These are phyloP conservation scores for Fusarium pilosicola DNA, from an alignment of 2,329 filamentous ascomycete genomes.

Conservation along the genomic window DNA sequence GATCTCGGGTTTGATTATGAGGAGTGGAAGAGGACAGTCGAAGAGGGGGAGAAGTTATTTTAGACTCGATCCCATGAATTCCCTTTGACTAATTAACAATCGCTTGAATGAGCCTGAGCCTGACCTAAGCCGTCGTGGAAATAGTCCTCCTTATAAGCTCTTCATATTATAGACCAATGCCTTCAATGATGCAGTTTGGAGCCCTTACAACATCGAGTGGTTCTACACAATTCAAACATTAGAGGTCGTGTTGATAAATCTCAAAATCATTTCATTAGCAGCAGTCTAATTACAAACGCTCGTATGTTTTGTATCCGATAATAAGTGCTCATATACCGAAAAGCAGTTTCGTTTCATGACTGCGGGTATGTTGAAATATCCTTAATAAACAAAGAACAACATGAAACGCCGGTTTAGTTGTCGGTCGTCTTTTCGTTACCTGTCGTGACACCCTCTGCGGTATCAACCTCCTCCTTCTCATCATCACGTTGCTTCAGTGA, in stretches of 20 bases:
- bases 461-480: slow-evolving; percentile 13
- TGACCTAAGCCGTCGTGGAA: background rate
- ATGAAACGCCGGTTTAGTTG: slow-evolving; percentile 3
- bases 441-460: background rate
- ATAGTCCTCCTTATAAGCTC: background rate
- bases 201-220: background rate
- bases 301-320: background rate
- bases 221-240: background rate
- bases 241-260: too few species aligned
- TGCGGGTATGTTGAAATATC: background rate
- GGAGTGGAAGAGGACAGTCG: slow-evolving; percentile 42
- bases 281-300: slow-evolving; percentile 7
- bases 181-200: background rate
- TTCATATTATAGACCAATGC: background rate
- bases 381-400: background rate
- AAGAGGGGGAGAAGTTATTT: slow-evolving; percentile 32
- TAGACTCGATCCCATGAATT: background rate
- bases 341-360: background rate
- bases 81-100: background rate
- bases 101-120: background rate
- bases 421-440: slow-evolving; percentile 26
- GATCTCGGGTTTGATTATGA: slow-evolving; percentile 53
- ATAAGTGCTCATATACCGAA: background rate
- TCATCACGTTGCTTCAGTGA: slow-evolving; percentile 50
- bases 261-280: background rate